These are phyloP conservation scores for Astrothelium subdiscretum DNA, from an alignment of 495 filamentous ascomycete species.

Conservation along the genomic window DNA sequence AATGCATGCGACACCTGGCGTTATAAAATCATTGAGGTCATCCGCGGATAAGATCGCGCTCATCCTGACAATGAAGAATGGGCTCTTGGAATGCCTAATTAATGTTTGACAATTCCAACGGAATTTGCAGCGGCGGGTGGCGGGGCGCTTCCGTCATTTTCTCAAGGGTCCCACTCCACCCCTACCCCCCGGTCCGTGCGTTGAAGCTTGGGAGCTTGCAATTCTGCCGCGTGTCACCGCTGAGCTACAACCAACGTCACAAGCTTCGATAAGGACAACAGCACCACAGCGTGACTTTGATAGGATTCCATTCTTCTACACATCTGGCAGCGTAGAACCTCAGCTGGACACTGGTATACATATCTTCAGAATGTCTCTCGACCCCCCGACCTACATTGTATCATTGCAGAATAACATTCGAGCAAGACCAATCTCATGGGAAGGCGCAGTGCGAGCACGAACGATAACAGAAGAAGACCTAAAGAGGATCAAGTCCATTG, in stretches of 20 bases:
- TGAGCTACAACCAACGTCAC: slow-evolving; percentile 1
- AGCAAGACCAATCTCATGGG: slow-evolving; percentile 90
- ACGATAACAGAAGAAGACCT: slow-evolving; percentile 91
- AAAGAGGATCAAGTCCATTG: slow-evolving; percentile 92
- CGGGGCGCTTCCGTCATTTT: too few species aligned
- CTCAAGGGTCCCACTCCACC: too few species aligned
- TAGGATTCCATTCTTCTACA: background rate
- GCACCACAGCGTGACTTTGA: background rate
- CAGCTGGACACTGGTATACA: too few species aligned
- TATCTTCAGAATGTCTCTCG: slow-evolving; percentile 69
- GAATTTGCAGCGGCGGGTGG: too few species aligned
- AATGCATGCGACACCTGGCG: slow-evolving; percentile 92
- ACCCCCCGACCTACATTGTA: slow-evolving; percentile 79
- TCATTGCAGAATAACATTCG: slow-evolving; percentile 93
- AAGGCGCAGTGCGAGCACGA: slow-evolving; percentile 85
- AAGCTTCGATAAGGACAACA: slow-evolving; percentile 2
- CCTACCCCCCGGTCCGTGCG: too few species aligned
- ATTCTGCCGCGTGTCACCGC: background rate
- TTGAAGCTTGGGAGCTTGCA: background rate
- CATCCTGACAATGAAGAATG: slow-evolving; percentile 38
- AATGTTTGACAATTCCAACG: too few species aligned
- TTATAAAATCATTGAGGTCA: slow-evolving; percentile 98
- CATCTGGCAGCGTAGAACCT: too few species aligned
- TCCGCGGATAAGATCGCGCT: slow-evolving; percentile 92
- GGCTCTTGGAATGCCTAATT: background rate